Base-by-base conservation (phyloP, 2,329 filamentous ascomycete species). In the Amylocarpus encephaloides region DNA sequence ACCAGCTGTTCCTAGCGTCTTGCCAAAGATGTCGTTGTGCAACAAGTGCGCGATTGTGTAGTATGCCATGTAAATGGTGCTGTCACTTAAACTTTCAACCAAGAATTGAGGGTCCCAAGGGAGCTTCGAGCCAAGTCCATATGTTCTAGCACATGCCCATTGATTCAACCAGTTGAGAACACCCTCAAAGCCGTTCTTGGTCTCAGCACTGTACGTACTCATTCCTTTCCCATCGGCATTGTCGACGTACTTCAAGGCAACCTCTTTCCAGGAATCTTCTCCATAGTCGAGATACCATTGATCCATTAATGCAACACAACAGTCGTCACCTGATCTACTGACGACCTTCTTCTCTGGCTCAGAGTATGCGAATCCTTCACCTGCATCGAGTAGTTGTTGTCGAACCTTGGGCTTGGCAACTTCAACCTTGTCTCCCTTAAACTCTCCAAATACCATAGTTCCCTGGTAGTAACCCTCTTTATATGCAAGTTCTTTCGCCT, bases 211-310 rank as follows among this genome's bases (percentile, higher is more conserved):
- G 71, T 87, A 97, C 6, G 87, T 88, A 69, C 96, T 87, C 54
- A 96, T 72, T 29, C 79, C 80, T 55, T 79, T 79, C 52, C 79
- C 79, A 53, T 83, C 76, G 50, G 76, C 78, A 64, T 83, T 82
- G 48, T 80, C 78, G 42, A 95, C 82, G 66, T 86, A 84, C 59
- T 84, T 77, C 48, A 91, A 74, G 12, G 86, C 88, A 39, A 79
- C 75, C 55, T 86, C 72, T 65, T 87, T 87, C 93, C 93, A 97
- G 44, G 84, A 78, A 39, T 88, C 88, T 70, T 91, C 87, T 55
- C 93, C 93, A 64, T 98, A 98, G 71, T 96, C 92, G 62, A 98
- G 75, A 72, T 95, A 98, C 91, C 93, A 98, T 71, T 98, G 93
- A 62, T 96, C 92, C 65, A 97, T 83, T 59, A 92, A 83, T 29